A percentile compares a stretch with the other conserved stretches of the same genome.
Evolutionary conservation across 257 asterid genomes (phyloP).

Genomic region (Penstemon newberryi): DNA sequence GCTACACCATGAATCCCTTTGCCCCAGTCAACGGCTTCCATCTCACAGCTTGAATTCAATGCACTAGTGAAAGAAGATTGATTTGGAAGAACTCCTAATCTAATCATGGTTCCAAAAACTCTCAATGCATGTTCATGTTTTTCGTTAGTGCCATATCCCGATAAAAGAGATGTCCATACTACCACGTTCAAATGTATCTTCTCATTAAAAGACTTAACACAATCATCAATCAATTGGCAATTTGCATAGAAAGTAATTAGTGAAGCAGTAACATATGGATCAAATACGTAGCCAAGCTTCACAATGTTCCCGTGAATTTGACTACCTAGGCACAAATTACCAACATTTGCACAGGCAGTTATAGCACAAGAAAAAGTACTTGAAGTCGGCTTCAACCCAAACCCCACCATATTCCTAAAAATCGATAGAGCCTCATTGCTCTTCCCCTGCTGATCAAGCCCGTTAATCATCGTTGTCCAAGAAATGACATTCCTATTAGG

Average conservation of each 20-base stretch:
- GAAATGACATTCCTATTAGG: conserved; percentile 66
- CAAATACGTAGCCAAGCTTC: conserved; percentile 58
- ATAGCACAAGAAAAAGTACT: conserved; percentile 60
- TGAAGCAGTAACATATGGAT: conserved; percentile 58
- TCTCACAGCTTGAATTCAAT: conserved; percentile 63
- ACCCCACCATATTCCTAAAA: conserved; percentile 52
- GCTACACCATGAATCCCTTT: conserved; percentile 62
- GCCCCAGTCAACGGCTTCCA: conserved; percentile 60
- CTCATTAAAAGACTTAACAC: conserved; percentile 52
- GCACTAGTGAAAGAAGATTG: conserved; percentile 90
- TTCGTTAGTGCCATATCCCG: conserved; percentile 63
- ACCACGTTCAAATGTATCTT: conserved; percentile 60
- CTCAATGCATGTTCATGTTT: conserved; percentile 56
- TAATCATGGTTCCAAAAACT: conserved; percentile 57
- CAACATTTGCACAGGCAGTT: conserved; percentile 61
- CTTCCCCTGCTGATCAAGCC: conserved; percentile 73
- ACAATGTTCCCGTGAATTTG: conserved; percentile 60
- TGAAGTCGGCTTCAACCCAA: conserved; percentile 60
- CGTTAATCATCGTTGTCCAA: conserved; percentile 79
- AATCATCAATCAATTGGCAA: conserved; percentile 52
- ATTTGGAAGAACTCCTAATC: conserved; percentile 64
- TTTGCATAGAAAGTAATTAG: conserved; percentile 71
- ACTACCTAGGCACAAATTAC: conserved; percentile 43
- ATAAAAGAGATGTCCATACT: conserved; percentile 88
- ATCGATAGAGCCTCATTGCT: conserved; percentile 56